Conservation (phyloP, 176 grass and related monocot species). For the Musa beccarii region DNA sequence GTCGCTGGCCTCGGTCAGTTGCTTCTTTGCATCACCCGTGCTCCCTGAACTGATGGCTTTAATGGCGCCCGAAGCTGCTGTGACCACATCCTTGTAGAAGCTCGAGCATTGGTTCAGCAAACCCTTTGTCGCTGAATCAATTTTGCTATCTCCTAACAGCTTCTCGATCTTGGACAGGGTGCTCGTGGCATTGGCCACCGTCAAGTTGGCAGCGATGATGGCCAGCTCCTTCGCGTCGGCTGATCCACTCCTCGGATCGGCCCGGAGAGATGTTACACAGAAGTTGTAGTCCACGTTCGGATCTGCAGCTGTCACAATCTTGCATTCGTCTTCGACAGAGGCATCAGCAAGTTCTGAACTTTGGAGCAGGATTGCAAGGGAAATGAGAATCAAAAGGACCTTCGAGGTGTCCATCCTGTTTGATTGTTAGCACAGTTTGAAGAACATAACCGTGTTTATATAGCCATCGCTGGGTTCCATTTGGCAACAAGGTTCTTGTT, state of each 20-base stretch:
- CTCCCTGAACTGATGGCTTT: background rate
- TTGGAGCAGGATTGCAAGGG: too few species aligned
- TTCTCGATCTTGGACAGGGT: constrained; percentile 24
- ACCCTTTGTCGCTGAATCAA: background rate
- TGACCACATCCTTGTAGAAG: background rate
- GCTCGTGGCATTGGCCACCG: constrained; percentile 16
- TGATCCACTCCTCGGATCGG: constrained; percentile 7
- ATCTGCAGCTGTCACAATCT: background rate
- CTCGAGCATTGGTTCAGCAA: background rate
- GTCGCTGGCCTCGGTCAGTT: background rate
- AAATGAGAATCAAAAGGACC: too few species aligned
- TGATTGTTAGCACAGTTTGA: too few species aligned
- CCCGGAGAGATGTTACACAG: constrained; percentile 11
- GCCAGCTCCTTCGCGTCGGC: constrained; percentile 21
- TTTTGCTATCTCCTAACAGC: constrained; percentile 10
- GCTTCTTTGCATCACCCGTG: background rate
- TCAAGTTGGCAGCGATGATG: constrained; percentile 21
- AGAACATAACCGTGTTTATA: too few species aligned
- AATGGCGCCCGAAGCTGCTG: background rate
- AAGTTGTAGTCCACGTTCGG: background rate
- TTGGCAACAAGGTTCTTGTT: too few species aligned
- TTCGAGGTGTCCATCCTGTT: too few species aligned
- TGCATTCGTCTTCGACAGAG: background rate
- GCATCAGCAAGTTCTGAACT: too few species aligned
- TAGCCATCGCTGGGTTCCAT: too few species aligned